A percentile compares a stretch with the other conserved stretches of the same genome.
These are phyloP conservation scores for Cenococcum geophilum DNA, from an alignment of 495 filamentous ascomycete species.

Conservation along the genomic window DNA sequence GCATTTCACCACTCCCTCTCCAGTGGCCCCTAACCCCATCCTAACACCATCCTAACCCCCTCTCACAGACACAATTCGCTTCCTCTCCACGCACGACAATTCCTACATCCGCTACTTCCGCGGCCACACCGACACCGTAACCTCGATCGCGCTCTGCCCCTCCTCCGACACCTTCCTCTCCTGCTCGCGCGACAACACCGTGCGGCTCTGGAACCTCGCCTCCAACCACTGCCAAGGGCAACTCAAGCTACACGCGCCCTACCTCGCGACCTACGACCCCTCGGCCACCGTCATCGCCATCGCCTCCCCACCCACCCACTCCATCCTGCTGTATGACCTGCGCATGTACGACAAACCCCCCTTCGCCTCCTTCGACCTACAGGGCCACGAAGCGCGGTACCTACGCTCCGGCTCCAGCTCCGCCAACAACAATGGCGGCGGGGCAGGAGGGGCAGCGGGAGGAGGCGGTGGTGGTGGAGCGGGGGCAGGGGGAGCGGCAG, in stretches of 20 bases:
- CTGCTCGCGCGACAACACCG: constrained; percentile 78
- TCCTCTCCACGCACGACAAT: constrained; percentile 92
- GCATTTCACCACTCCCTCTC: no score
- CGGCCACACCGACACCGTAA: constrained; percentile 78
- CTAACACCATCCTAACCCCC: no score
- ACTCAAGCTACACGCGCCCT: constrained; percentile 67
- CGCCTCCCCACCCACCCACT: constrained; percentile 67
- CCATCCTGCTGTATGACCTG: constrained; percentile 84
- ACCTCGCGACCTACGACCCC: constrained; percentile 80
- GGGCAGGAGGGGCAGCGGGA: no score
- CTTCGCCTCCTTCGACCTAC: constrained; percentile 77
- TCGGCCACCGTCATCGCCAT: constrained; percentile 87
- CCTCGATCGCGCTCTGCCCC: constrained; percentile 65
- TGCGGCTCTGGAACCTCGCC: constrained; percentile 76
- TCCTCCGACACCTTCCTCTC: constrained; percentile 86
- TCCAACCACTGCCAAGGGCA: constrained; percentile 69
- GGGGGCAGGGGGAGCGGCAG: constrained; percentile 6
- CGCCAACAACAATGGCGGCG: no score
- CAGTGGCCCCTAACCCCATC: no score
- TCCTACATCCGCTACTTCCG: constrained; percentile 91
- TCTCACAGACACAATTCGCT: constrained; percentile 67
- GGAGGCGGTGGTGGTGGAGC: no score
- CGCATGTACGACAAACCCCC: constrained; percentile 88
- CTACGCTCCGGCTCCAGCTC: constrained; percentile 42
- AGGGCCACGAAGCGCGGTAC: constrained; percentile 52